Evolutionary conservation across 2,329 filamentous ascomycete species (phyloP), one percentile per base, ranked within the genome.

Genomic region (Colletotrichum neosansevieriae): DNA sequence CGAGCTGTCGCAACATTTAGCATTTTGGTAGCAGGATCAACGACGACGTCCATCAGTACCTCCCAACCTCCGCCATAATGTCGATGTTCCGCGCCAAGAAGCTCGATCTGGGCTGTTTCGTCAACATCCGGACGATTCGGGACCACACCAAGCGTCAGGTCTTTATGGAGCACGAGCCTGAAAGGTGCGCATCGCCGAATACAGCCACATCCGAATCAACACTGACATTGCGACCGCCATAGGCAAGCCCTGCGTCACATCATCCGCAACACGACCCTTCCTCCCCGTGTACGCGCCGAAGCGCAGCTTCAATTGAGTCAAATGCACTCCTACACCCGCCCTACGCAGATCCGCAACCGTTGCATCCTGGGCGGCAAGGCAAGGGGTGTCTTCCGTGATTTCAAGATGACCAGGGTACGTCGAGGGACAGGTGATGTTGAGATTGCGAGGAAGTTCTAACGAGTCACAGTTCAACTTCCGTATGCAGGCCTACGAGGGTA

Each of bases 61-160:
- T 29, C 57, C 19, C 44, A 50, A 51, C 53, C 44, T 58, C 65
- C 73, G 72, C 79, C 84, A 88, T 73, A 71, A 93, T 93, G 91
- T 91, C 93, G 54, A 92, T 94, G 84, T 98, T 97, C 82, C 87
- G 94, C 75, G 86, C 94, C 36, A 97, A 97, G 82, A 94, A 91
- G 85, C 90, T 98, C 74, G 94, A 98, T 75, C 83, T 98, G 73
- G 91, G 92, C 79, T 93, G 93, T 78, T 97, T 92, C 77, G 81
- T 97, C 82, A 98, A 98, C 77, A 89, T 91, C 79, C 91, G 91
- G 73, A 88, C 93, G 73, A 92, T 99, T 78, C 93, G 96, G 75
- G 96, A 99, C 81, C 94, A 98, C 83, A 94, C 94, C 63, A 99
- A 98, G 88, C 92, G 96, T 76, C 95, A 97, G 83, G 93, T 94